Conservation (phyloP, 805 yeast genomes). For the Cyberlindnera lachancei region DNA sequence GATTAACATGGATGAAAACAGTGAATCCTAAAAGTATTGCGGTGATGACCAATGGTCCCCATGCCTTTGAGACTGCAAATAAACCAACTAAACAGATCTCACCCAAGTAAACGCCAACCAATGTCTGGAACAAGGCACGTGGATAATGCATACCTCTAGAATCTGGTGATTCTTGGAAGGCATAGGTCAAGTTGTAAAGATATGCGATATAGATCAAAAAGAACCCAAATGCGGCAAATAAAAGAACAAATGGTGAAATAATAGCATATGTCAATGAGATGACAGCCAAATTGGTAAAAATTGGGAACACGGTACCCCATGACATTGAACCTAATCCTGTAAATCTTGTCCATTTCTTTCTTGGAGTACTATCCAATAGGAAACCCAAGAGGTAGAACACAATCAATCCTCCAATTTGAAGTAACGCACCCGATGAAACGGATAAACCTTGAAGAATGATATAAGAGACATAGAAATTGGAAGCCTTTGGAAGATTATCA, state of each 20-base stretch:
- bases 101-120: slow-evolving; percentile 83
- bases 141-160: slow-evolving; percentile 81
- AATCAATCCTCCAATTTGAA: slow-evolving; percentile 54
- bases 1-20: slow-evolving; percentile 55
- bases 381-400: slow-evolving; percentile 52
- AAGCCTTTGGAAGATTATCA: slow-evolving; percentile 62
- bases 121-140: slow-evolving; percentile 79
- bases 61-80: slow-evolving; percentile 83
- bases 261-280: slow-evolving; percentile 61
- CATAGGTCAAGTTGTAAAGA: slow-evolving; percentile 70
- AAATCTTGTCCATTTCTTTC: slow-evolving; percentile 62
- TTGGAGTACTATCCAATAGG: slow-evolving; percentile 52
- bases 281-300: slow-evolving; percentile 62
- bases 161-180: slow-evolving; percentile 60
- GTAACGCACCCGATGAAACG: slow-evolving; percentile 54
- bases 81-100: slow-evolving; percentile 81
- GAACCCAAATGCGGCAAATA: slow-evolving; percentile 69
- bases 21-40: slow-evolving; percentile 60
- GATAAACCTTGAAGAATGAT: slow-evolving; percentile 63
- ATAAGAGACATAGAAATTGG: slow-evolving; percentile 67
- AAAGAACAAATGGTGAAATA: slow-evolving; percentile 75
- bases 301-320: slow-evolving; percentile 80
- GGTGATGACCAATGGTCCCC: slow-evolving; percentile 88
- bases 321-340: slow-evolving; percentile 40
- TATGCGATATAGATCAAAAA: slow-evolving; percentile 67